phyloP scores from a whole-genome alignment of 345 rosid species.

The Odontarrhena argentea region DNA sequence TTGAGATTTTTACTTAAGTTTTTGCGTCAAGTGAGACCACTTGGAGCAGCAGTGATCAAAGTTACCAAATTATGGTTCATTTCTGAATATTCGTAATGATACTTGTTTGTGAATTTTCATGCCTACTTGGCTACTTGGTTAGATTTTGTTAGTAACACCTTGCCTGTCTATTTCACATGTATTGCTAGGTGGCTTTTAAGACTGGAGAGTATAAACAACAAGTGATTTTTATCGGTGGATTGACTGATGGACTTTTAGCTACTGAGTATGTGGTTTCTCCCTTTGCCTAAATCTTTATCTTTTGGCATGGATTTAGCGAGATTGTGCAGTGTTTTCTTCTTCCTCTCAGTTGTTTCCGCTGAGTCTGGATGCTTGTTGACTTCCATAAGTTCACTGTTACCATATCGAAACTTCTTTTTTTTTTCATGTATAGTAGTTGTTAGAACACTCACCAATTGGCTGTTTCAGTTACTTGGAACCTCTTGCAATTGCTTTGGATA shows the following conservation, averaged over 20 bases:
- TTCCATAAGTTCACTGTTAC: neutral
- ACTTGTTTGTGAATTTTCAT: neutral
- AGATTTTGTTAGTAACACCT: slow-evolving; percentile 7
- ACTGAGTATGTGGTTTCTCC: slow-evolving; percentile 67
- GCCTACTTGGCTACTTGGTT: neutral
- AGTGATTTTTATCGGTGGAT: slow-evolving; percentile 83
- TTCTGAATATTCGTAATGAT: neutral
- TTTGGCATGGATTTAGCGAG: neutral
- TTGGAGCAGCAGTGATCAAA: slow-evolving; percentile 18
- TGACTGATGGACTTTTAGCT: slow-evolving; percentile 86
- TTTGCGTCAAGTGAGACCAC: slow-evolving; percentile 22
- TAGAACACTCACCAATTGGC: slow-evolving; percentile 19
- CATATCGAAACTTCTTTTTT: slow-evolving; percentile 4
- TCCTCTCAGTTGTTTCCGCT: neutral
- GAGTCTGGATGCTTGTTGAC: neutral
- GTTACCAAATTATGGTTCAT: neutral
- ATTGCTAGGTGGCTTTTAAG: slow-evolving; percentile 86
- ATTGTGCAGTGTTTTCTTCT: neutral
- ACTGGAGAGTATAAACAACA: slow-evolving; percentile 91
- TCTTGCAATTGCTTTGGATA: slow-evolving; percentile 87
- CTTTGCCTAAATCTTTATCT: neutral
- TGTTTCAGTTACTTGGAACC: slow-evolving; percentile 85
- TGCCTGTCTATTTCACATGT: slow-evolving; percentile 9
- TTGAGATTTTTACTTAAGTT: slow-evolving; percentile 10
- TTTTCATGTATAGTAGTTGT: neutral